Evolutionary conservation across 2,329 filamentous ascomycete species (phyloP).

Genomic region (Didymella keratinophila): DNA sequence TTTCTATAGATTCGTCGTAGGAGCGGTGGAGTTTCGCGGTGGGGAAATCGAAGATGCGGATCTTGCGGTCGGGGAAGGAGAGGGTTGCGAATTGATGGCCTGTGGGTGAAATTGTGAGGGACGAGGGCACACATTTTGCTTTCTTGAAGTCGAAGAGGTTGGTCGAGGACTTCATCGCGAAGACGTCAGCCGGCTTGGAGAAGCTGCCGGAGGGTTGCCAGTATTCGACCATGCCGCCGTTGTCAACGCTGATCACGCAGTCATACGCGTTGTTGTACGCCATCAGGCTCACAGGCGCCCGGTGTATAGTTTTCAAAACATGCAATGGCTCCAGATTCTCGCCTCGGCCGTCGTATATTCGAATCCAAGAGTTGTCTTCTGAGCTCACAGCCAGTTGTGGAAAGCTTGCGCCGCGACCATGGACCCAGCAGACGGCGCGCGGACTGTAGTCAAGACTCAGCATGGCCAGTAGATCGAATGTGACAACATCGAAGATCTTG

Average conservation of each 20-base stretch:
- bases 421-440: slow-evolving; percentile 89
- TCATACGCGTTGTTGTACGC: slow-evolving; percentile 88
- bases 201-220: slow-evolving; percentile 84
- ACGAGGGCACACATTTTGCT: slow-evolving; percentile 80
- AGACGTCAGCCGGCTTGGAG: slow-evolving; percentile 91
- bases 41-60: slow-evolving; percentile 91
- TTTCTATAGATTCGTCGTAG: slow-evolving; percentile 92
- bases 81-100: slow-evolving; percentile 87
- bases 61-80: slow-evolving; percentile 91
- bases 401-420: slow-evolving; percentile 81
- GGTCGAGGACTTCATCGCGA: slow-evolving; percentile 90
- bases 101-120: slow-evolving; percentile 83
- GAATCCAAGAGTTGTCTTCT: slow-evolving; percentile 73
- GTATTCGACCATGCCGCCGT: slow-evolving; percentile 94
- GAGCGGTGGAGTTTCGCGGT: slow-evolving; percentile 87
- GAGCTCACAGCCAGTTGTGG: slow-evolving; percentile 86
- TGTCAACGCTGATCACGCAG: slow-evolving; percentile 89
- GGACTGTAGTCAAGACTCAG: slow-evolving; percentile 78
- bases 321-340: slow-evolving; percentile 80
- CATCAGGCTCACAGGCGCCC: slow-evolving; percentile 82
- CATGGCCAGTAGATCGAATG: slow-evolving; percentile 73
- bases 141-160: slow-evolving; percentile 98
- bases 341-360: slow-evolving; percentile 88
- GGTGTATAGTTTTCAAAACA: slow-evolving; percentile 79
- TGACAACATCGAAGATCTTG: slow-evolving; percentile 81